Evolutionary conservation across 352 stramenopile genomes (phyloP).

Genomic region (Pythium brachiatum): DNA sequence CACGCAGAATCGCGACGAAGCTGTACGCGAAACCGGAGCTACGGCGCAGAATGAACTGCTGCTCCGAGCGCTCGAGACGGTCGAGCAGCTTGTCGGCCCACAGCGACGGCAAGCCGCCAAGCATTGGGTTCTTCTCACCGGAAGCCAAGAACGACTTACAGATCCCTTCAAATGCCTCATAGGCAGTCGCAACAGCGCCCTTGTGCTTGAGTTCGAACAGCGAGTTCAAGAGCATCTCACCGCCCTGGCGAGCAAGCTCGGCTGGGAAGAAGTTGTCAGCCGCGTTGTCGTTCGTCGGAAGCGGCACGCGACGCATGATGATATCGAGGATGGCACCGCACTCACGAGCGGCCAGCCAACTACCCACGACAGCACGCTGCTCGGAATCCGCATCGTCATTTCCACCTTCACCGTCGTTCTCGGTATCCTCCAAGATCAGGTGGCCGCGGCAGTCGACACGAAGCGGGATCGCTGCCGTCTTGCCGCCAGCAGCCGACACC

Average conservation of each 20-base stretch:
- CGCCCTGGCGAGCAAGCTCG: conserved; percentile 52
- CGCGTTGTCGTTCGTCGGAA: conserved; percentile 23
- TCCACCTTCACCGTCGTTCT: conserved; percentile 28
- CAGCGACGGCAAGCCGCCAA: conserved; percentile 53
- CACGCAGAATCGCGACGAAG: conserved; percentile 84
- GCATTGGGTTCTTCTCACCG: conserved; percentile 46
- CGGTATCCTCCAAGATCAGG: conserved; percentile 57
- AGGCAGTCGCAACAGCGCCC: conserved; percentile 79
- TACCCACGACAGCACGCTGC: conserved; percentile 80
- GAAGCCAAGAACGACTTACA: conserved; percentile 75
- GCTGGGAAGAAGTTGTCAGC: conserved; percentile 41
- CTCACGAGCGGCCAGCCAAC: conserved; percentile 84
- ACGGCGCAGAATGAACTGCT: conserved; percentile 87
- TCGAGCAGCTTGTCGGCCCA: conserved; percentile 79
- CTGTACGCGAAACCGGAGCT: conserved; percentile 88
- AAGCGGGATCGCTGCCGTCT: conserved; percentile 49
- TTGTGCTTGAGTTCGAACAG: conserved; percentile 89
- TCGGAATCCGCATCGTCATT: conserved; percentile 51
- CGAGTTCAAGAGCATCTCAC: conserved; percentile 75
- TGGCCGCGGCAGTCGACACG: conserved; percentile 80
- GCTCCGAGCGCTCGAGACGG: conserved; percentile 68
- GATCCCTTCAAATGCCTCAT: conserved; percentile 82
- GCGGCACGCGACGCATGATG: conserved; percentile 62
- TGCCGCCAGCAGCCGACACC: conserved; percentile 50
- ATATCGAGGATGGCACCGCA: conserved; percentile 75